phyloP scores from a whole-genome alignment of 2,329 filamentous ascomycete species.

The Penicillium fuscoglaucum region DNA sequence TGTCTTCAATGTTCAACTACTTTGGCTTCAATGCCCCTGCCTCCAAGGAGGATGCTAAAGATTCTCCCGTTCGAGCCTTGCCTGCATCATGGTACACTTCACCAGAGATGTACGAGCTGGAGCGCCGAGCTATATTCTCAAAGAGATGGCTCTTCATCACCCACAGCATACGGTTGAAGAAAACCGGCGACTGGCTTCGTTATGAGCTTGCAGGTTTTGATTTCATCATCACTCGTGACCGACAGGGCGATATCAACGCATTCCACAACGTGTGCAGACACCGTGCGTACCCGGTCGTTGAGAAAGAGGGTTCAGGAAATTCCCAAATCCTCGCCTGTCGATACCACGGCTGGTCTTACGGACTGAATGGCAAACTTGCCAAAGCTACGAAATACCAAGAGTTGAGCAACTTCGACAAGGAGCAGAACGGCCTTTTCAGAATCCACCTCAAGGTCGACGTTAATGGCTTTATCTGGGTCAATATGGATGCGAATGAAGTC shows the following conservation, averaged over 20 bases:
- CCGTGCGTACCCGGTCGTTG: conserved; percentile 25
- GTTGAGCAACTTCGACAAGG: conserved; percentile 18
- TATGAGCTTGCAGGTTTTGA: conserved; percentile 25
- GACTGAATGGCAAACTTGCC: conserved; percentile 27
- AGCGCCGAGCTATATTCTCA: conserved; percentile 26
- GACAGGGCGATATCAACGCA: conserved; percentile 21
- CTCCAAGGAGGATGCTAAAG: conserved; percentile 13
- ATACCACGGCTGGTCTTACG: conserved; percentile 28
- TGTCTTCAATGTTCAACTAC: conserved; percentile 25
- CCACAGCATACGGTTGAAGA: conserved; percentile 24
- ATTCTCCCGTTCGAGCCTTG: conserved; percentile 19
- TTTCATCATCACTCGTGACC: conserved; percentile 25
- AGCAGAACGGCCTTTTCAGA: conserved; percentile 22
- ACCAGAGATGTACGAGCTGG: conserved; percentile 27
- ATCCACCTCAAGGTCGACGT: conserved; percentile 26
- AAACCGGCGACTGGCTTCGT: conserved; percentile 25
- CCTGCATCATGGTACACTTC: conserved; percentile 27
- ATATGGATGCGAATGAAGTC: conserved; percentile 24
- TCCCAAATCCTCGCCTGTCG: conserved; percentile 24
- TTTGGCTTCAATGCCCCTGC: conserved; percentile 22
- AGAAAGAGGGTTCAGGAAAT: conserved; percentile 24
- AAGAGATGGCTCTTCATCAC: conserved; percentile 26
- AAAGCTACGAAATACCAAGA: conserved; percentile 25
- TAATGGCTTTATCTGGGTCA: conserved; percentile 28
- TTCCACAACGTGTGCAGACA: conserved; percentile 28